Evolutionary conservation across 139 green algal genomes (phyloP).

Genomic region (Chlamydomonas sphaeroides): DNA sequence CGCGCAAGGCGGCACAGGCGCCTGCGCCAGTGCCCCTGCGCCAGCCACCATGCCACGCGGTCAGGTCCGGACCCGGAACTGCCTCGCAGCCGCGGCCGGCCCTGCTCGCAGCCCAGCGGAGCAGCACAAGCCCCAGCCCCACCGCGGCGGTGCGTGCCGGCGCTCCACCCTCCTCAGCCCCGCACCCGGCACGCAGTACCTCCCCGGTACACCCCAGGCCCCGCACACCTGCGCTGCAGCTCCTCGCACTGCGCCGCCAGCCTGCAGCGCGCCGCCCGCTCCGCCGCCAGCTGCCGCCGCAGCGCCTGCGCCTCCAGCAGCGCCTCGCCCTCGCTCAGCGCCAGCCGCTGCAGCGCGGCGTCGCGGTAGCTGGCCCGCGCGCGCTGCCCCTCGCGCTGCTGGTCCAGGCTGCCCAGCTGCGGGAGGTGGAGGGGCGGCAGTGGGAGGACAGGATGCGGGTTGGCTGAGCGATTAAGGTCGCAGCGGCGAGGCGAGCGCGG

Average conservation of each 20-base stretch:
- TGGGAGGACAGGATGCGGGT: too few relatives aligned
- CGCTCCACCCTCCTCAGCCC: neutral
- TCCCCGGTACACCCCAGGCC: neutral
- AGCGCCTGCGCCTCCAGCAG: conserved; percentile 16
- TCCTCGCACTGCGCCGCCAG: conserved; percentile 30
- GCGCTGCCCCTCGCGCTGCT: neutral
- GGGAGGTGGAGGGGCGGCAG: neutral
- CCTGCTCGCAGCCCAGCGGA: too few relatives aligned
- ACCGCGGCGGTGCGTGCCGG: too few relatives aligned
- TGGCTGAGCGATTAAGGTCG: neutral
- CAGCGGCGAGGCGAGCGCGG: too few relatives aligned
- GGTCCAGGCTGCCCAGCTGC: conserved; percentile 23
- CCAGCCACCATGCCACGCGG: too few relatives aligned
- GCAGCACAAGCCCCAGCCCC: too few relatives aligned
- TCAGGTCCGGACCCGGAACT: too few relatives aligned
- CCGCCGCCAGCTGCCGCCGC: conserved; percentile 23
- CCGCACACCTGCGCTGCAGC: conserved; percentile 19
- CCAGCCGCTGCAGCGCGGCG: conserved; percentile 32
- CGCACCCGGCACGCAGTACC: too few relatives aligned
- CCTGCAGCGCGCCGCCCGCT: conserved; percentile 19
- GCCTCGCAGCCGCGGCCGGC: too few relatives aligned
- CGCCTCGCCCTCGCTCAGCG: conserved; percentile 26
- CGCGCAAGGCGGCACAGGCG: too few relatives aligned
- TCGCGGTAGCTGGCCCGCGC: neutral
- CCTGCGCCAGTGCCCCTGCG: too few relatives aligned